A percentile compares a stretch with the other conserved stretches of the same genome.
phyloP scores from a whole-genome alignment of 1,284 basidiomycete genomes.

The Meripilus lineatus region DNA sequence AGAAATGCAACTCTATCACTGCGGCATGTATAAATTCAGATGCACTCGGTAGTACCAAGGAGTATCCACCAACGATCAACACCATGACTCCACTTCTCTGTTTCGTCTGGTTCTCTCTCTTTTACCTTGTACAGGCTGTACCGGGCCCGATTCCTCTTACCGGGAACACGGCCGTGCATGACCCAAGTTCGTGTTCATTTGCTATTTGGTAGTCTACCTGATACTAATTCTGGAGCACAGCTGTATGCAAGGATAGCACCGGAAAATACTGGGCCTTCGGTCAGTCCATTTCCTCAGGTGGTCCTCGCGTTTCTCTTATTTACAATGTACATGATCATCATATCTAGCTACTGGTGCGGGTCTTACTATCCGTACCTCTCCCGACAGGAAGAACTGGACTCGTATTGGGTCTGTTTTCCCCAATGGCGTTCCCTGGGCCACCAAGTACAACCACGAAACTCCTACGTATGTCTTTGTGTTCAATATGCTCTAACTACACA shows the following conservation, averaged over 20 bases:
- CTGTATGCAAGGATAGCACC: slow-evolving; percentile 45
- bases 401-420: slow-evolving; percentile 45
- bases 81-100: too few relatives aligned
- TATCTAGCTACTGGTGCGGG: slow-evolving; percentile 40
- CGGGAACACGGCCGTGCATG: slow-evolving; percentile 33
- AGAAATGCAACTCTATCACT: too few relatives aligned
- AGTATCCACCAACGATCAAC: too few relatives aligned
- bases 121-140: too few relatives aligned
- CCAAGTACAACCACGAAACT: slow-evolving; percentile 40
- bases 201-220: background rate
- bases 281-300: slow-evolving; percentile 26
- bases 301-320: too few relatives aligned
- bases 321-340: too few relatives aligned
- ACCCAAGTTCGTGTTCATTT: slow-evolving; percentile 9
- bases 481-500: slow-evolving; percentile 43
- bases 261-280: slow-evolving; percentile 51
- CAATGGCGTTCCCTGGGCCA: slow-evolving; percentile 44
- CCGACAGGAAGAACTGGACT: slow-evolving; percentile 47
- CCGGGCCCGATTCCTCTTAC: slow-evolving; percentile 38
- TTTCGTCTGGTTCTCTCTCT: too few relatives aligned
- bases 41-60: too few relatives aligned
- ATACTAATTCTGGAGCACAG: slow-evolving; percentile 32
- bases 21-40: too few relatives aligned
- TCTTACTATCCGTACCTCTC: slow-evolving; percentile 47
- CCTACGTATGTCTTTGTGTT: slow-evolving; percentile 20